A percentile compares a stretch with the other conserved stretches of the same genome.
Evolutionary conservation across 257 asterid species (phyloP).

Genomic region (Solanum sparsipilum): DNA sequence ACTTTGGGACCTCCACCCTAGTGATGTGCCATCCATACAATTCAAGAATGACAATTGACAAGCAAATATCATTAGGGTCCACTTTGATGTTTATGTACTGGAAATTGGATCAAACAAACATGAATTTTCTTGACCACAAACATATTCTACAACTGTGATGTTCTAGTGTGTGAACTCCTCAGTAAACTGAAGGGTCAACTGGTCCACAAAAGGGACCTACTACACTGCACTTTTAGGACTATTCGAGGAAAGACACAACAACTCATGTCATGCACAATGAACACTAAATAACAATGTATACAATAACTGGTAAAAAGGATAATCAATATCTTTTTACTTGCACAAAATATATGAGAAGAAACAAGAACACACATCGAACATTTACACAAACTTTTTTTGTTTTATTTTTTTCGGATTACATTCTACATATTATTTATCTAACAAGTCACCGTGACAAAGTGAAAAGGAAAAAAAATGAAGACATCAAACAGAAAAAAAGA

Average conservation of each 20-base stretch:
- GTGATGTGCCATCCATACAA: neutral
- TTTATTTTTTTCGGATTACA: conserved; percentile 10
- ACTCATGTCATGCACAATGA: neutral
- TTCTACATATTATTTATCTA: conserved; percentile 61
- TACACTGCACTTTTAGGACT: neutral
- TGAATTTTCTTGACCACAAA: neutral
- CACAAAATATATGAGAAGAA: neutral
- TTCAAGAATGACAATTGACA: neutral
- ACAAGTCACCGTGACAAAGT: conserved; percentile 34
- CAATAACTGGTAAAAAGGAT: neutral
- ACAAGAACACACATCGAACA: neutral
- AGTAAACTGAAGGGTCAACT: neutral
- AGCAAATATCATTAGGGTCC: neutral
- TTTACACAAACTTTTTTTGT: conserved; percentile 18
- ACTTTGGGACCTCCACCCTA: neutral
- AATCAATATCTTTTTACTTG: neutral
- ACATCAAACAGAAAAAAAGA: conserved; percentile 6
- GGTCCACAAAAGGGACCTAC: neutral
- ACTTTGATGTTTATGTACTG: neutral
- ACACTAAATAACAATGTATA: neutral
- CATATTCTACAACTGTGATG: neutral
- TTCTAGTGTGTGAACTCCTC: neutral
- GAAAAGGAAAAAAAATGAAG: conserved; percentile 3
- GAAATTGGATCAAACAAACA: neutral
- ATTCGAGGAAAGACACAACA: neutral